These are phyloP conservation scores for Cryptococcus floricola DNA, from an alignment of 1,284 basidiomycete genomes.

Conservation along the genomic window DNA sequence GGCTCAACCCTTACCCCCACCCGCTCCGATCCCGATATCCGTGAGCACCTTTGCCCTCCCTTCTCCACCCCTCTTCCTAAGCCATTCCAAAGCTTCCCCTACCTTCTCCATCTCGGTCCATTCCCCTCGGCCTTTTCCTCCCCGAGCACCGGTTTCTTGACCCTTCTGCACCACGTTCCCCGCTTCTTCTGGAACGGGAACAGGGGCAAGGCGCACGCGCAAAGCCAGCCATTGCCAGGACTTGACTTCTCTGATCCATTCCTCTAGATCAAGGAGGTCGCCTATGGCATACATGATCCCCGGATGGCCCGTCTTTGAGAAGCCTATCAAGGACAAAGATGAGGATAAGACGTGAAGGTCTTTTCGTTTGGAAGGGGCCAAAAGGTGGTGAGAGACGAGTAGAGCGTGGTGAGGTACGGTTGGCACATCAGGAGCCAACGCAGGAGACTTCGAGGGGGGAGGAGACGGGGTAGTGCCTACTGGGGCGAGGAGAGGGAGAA, in stretches of 20 bases:
- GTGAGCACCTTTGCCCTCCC: slow-evolving; percentile 59
- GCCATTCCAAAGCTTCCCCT: slow-evolving; percentile 64
- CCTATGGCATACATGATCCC: slow-evolving; percentile 69
- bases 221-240: slow-evolving; percentile 74
- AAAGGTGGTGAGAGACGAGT: slow-evolving; percentile 68
- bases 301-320: slow-evolving; percentile 69
- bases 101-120: slow-evolving; percentile 63
- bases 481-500: slow-evolving; percentile 57
- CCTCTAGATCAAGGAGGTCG: slow-evolving; percentile 54
- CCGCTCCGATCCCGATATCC: slow-evolving; percentile 61
- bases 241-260: slow-evolving; percentile 64
- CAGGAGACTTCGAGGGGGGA: not conserved
- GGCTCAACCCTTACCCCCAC: slow-evolving; percentile 12
- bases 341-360: slow-evolving; percentile 60
- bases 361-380: slow-evolving; percentile 65
- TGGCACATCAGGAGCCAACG: not conserved
- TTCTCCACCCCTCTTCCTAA: slow-evolving; percentile 51
- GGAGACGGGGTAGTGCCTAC: not conserved
- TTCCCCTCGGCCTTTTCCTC: slow-evolving; percentile 38
- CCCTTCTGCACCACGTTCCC: slow-evolving; percentile 33
- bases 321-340: slow-evolving; percentile 59
- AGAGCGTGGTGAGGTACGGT: slow-evolving; percentile 57
- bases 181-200: slow-evolving; percentile 16
- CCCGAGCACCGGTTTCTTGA: slow-evolving; percentile 25
- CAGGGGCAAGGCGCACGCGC: slow-evolving; percentile 55